Base-by-base conservation (phyloP, 441 rosid genomes). In the Manihot esculenta region DNA sequence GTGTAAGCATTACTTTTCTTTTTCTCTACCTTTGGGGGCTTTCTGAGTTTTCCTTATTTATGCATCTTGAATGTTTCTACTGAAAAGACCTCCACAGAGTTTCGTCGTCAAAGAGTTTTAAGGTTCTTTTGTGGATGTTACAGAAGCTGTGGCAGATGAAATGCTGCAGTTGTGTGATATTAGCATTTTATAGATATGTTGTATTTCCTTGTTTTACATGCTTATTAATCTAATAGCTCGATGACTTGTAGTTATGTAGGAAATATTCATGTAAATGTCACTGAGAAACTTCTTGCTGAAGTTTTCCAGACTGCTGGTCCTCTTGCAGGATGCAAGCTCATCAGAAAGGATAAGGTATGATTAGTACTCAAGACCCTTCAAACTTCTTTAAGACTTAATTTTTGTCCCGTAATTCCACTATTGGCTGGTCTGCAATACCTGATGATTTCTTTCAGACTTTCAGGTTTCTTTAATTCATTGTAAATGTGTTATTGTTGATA, bases 281-380 rank as follows among this genome's bases (percentile, higher is more conserved):
- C 96, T 0, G 96, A 91, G 76, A 91, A 94, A 73, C 91, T 91
- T 74, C 89, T 93, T 44, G 92, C 87, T 69, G 97, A 93, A 81
- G 92, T 93, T 64, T 93, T 91, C 83, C 84, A 88, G 44, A 88
- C 96, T 79, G 86, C 94, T 58, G 98, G 98, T 38, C 97, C 89
- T 44, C 92, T 91, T 27, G 96, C 89, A 73, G 86, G 89, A 71
- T 88, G 96, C 87, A 93, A 93, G 78, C 98, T 93, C 62, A 79
- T 89, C 69, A 76, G 94, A 64, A 93, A 93, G 81, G 98, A 93
- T 68, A 93, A 91, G 97, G 97, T 89, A 69, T 70, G 67, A 20
- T 66, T 35, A 50, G 65, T 0, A 7, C 57, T 71, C 69, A 12
- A 24, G 33, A n/a, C 5, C 9, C 14, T 35, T 20, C 44, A 56